Evolutionary conservation across 164 flowering plant genomes (phyloP).

Genomic region (Tetrastigma voinierianum): DNA sequence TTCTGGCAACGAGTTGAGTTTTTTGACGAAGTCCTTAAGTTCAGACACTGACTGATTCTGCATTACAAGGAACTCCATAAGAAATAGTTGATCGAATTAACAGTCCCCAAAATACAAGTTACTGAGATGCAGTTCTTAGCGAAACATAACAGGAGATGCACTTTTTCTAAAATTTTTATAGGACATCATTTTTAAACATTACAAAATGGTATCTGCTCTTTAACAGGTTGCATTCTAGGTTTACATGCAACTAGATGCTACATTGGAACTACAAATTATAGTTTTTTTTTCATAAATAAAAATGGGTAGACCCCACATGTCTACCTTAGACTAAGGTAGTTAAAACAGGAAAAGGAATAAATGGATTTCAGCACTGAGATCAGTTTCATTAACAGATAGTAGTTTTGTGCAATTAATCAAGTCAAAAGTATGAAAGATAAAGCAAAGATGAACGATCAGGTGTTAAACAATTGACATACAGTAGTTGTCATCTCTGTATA

Average conservation of each 20-base stretch:
- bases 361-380: background rate
- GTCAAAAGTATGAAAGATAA: background rate
- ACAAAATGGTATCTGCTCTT: no score
- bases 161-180: background rate
- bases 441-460: background rate
- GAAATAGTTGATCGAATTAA: background rate
- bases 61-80: constrained; percentile 9
- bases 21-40: constrained; percentile 91
- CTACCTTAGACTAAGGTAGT: no score
- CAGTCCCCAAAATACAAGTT: background rate
- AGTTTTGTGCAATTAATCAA: background rate
- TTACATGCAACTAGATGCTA: background rate
- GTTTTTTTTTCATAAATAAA: background rate
- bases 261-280: background rate
- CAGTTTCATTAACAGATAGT: background rate
- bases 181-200: background rate
- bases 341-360: background rate
- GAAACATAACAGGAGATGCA: background rate
- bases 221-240: no score
- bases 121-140: background rate
- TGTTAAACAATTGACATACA: constrained; percentile 39
- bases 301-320: no score
- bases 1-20: constrained; percentile 95
- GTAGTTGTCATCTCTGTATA: constrained; percentile 81
- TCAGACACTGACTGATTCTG: constrained; percentile 88